Evolutionary conservation across 75 land plant genomes (phyloP).

Genomic region (Cryptomeria japonica): DNA sequence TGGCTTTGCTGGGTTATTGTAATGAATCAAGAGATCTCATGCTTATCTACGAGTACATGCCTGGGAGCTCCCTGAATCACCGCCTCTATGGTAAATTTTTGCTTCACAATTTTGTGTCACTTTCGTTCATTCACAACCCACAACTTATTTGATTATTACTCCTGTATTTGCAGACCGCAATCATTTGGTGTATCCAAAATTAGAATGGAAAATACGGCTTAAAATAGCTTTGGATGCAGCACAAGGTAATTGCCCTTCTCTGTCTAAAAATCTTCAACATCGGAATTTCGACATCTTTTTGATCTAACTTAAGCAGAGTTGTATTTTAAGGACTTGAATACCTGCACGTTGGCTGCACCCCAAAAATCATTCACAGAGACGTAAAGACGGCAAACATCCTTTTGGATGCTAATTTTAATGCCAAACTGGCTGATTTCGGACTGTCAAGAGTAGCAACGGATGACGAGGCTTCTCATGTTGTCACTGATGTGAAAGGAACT

Average conservation of each 20-base stretch:
- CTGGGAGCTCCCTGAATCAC: slow-evolving; percentile 27
- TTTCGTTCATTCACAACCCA: not conserved
- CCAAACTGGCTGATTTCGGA: slow-evolving; percentile 36
- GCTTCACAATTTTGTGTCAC: slow-evolving; percentile 2
- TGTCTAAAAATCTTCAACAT: not conserved
- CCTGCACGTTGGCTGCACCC: slow-evolving; percentile 15
- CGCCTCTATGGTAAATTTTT: slow-evolving; percentile 21
- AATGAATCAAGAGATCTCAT: slow-evolving; percentile 33
- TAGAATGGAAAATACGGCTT: slow-evolving; percentile 23
- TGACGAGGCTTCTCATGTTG: slow-evolving; percentile 4
- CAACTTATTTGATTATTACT: not conserved
- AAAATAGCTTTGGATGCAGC: slow-evolving; percentile 1
- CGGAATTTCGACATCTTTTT: not conserved
- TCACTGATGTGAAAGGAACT: slow-evolving; percentile 21
- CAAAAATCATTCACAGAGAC: slow-evolving; percentile 4
- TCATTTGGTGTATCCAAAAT: not conserved
- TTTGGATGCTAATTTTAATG: not conserved
- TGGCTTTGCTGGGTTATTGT: slow-evolving; percentile 48
- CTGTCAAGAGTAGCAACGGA: slow-evolving; percentile 16
- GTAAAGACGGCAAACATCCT: not conserved
- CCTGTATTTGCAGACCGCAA: not conserved
- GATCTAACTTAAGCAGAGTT: not conserved
- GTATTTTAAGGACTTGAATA: slow-evolving; percentile 17
- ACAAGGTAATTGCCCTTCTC: not conserved
- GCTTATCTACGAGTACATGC: slow-evolving; percentile 58